Evolutionary conservation across 768 basidiomycete species (phyloP), one percentile per base, ranked within the genome.

Genomic region (Boletus fagicola): DNA sequence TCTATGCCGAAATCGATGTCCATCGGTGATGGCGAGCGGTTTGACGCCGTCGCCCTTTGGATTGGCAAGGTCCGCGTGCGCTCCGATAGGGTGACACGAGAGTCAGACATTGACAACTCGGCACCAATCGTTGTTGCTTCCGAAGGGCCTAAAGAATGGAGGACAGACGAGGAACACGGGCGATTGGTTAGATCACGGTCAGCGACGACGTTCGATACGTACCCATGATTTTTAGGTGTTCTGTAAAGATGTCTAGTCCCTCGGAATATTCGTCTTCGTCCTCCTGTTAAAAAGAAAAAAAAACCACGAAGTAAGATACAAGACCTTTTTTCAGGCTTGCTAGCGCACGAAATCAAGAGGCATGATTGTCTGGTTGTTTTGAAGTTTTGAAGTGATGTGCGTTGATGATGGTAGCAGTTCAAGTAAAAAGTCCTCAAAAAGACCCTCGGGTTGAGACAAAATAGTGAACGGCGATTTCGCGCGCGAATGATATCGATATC

Each of bases 261-360:
- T 66, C 59, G 1, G 40, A 30, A 48, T 54, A 70, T 45, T 63
- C 63, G 4, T 68, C 61, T 45, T 69, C 68, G 35, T 69, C 68
- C 16, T 70, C 63, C 63, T 66, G 49, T 61, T 20, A 26, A 40
- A 33, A 51, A 26, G n/a, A 42, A 38, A 22, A 26, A n/a, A 18
- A 40, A 55, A 20, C 0, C 10, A 30, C 12, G 13, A 31, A 11
- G 40, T 64, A 12, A 65, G 63, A 49, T 11, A 44, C 11, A 30
- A 53, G n/a, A 13, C 13, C 18, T 16, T 6, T 40, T 40, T 46
- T 20, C 26, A n/a, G 5, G 26, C 47, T 44, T 24, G 36, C 2
- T 36, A 22, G 58, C 68, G 66, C 50, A 69, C 68, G 26, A 70
- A 70, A 46, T 5, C 2, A 8, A 69, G 46, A 2, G 47, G 56